Evolutionary conservation across 371 early-diverging fungal genomes (phyloP), one percentile per base, ranked within the genome.

Genomic region (Mucor circinelloides): DNA sequence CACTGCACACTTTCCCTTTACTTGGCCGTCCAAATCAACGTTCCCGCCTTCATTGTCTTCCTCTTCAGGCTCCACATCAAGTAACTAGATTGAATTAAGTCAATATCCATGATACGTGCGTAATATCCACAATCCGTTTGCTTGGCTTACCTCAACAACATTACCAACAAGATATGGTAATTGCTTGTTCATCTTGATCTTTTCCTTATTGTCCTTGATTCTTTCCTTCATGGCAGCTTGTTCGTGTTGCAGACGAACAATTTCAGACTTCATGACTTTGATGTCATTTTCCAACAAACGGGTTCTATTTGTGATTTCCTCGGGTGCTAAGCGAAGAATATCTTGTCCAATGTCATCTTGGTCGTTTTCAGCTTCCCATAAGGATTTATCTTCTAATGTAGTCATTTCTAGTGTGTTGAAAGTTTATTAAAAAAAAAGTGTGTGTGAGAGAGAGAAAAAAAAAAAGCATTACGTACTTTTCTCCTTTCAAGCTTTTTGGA

Each of bases 141-240:
- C 42, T 38, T 7, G n/a, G n/a, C 17, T 66, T 76, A 95, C 92
- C 89, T 99, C 99, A 31, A 99, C 98, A 38, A 99, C 95, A 81
- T 98, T 99, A 57, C 96, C 93, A 32, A 99, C 99, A 50, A 99
- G 86, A 79, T 98, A 99, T 27, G 99, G 99, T 31, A 99, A 86
- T 79, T 98, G 97, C 84, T 96, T 97, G 86, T 99, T 99, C 79
- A 99, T 79, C 81, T 96, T 96, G 77, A 99, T 98, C 83, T 99
- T 99, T 69, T 99, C 97, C 80, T 94, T 90, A 86, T 99, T 99
- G 63, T 99, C 99, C 79, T 95, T 96, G 78, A 99, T 98, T 73
- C 93, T 90, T 67, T 94, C 97, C 68, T 91, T 91, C 94, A 93
- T 93, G 34, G 89, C 85, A 36, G 79, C 77, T 71, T 96, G 94